Conservation (phyloP, 2,329 filamentous ascomycete species). For the Periconia sp. region DNA sequence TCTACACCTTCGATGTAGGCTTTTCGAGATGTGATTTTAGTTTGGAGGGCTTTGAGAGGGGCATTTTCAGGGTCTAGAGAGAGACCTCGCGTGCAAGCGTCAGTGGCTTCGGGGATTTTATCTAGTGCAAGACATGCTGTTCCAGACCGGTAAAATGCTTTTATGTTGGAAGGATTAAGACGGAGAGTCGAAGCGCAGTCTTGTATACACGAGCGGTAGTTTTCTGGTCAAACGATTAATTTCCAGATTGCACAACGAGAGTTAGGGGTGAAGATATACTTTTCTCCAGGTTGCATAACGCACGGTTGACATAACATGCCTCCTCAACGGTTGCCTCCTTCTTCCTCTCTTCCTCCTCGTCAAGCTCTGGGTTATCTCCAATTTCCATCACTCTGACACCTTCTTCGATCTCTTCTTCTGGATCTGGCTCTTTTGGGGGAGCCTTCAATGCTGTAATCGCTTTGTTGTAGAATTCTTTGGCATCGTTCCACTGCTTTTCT, state of each 20-base stretch:
- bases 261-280: slow-evolving; percentile 49
- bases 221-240: slow-evolving; percentile 54
- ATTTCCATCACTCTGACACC: slow-evolving; percentile 12
- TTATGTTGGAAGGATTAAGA: slow-evolving; percentile 78
- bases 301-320: slow-evolving; percentile 80
- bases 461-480: slow-evolving; percentile 88
- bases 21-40: slow-evolving; percentile 64
- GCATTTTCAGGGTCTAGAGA: slow-evolving; percentile 70
- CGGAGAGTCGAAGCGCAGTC: slow-evolving; percentile 81
- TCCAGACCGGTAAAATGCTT: slow-evolving; percentile 86
- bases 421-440: slow-evolving; percentile 53
- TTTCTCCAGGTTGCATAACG: slow-evolving; percentile 84
- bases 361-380: slow-evolving; percentile 52
- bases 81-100: slow-evolving; percentile 75
- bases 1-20: slow-evolving; percentile 58
- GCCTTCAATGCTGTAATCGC: slow-evolving; percentile 71
- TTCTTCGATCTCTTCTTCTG: slow-evolving; percentile 41
- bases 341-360: slow-evolving; percentile 61
- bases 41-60: slow-evolving; percentile 62
- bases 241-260: background rate
- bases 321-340: slow-evolving; percentile 69
- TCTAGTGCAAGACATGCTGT: slow-evolving; percentile 77
- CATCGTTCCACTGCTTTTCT: slow-evolving; percentile 73
- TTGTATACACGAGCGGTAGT: slow-evolving; percentile 82
- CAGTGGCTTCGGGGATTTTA: slow-evolving; percentile 76